A percentile compares a stretch with the other conserved stretches of the same genome.
Conservation (phyloP, 352 stramenopile genomes). For the Phytophthora chlamydospora region DNA sequence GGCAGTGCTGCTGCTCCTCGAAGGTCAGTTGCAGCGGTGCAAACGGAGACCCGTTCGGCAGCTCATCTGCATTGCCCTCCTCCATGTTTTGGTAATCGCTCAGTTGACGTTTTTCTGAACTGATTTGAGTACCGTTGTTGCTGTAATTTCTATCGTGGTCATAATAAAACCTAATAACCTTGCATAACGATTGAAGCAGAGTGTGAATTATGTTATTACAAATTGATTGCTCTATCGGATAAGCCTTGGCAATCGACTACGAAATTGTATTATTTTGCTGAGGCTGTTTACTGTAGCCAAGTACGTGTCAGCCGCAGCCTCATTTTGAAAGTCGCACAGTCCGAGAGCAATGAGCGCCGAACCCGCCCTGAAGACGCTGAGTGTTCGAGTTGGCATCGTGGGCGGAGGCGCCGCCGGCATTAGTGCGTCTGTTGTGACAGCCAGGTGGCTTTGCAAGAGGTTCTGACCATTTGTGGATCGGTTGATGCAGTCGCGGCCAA, state of each 20-base stretch:
- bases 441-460: no score
- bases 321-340: constrained; percentile 24
- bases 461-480: no score
- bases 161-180: no score
- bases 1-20: constrained; percentile 40
- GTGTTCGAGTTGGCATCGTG: constrained; percentile 67
- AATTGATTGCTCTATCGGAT: no score
- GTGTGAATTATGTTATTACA: no score
- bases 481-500: constrained; percentile 67
- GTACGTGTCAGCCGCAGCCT: constrained; percentile 2
- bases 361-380: constrained; percentile 17
- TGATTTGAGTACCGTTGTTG: neutral
- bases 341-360: no score
- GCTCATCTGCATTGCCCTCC: constrained; percentile 21
- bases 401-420: constrained; percentile 76
- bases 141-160: no score
- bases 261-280: no score
- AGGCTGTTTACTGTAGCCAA: neutral
- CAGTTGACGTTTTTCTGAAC: constrained; percentile 24
- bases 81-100: constrained; percentile 14
- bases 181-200: no score
- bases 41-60: constrained; percentile 41
- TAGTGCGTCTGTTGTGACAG: constrained; percentile 46
- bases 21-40: constrained; percentile 32
- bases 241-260: no score